These are phyloP conservation scores for Russula sp. DNA, from an alignment of 768 basidiomycete species.

Conservation along the genomic window DNA sequence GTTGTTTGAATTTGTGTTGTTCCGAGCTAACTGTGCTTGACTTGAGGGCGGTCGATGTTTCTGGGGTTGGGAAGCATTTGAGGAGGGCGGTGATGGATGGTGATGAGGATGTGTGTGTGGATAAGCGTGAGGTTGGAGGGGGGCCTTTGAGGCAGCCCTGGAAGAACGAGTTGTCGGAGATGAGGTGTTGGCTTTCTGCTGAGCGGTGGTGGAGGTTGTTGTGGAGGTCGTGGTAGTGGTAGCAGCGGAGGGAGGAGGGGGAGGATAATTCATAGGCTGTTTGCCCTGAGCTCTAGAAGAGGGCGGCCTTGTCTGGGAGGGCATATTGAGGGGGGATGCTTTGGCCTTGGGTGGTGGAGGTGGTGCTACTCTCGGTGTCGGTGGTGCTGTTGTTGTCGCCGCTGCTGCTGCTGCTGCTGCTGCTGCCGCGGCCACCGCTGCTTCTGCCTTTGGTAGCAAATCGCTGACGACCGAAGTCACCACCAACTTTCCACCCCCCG, in stretches of 20 bases:
- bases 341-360: neutral
- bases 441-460: constrained; percentile 20
- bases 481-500: constrained; percentile 14
- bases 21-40: constrained; percentile 4
- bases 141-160: constrained; percentile 47
- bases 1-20: constrained; percentile 34
- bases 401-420: neutral
- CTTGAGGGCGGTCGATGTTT: constrained; percentile 33
- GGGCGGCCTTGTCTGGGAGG: constrained; percentile 27
- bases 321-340: constrained; percentile 22
- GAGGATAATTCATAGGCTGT: constrained; percentile 78
- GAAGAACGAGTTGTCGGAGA: constrained; percentile 29
- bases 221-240: constrained; percentile 30
- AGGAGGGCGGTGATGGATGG: constrained; percentile 45
- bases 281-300: constrained; percentile 81
- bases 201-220: neutral
- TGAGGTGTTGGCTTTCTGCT: constrained; percentile 23
- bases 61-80: constrained; percentile 33
- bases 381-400: neutral
- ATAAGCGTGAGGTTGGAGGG: constrained; percentile 44
- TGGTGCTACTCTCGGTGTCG: too few species aligned
- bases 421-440: constrained; percentile 17
- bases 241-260: constrained; percentile 28
- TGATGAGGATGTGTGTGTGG: constrained; percentile 46
- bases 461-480: constrained; percentile 13